Evolutionary conservation across 768 basidiomycete genomes (phyloP).

Genomic region (Lactifluus piperatus): DNA sequence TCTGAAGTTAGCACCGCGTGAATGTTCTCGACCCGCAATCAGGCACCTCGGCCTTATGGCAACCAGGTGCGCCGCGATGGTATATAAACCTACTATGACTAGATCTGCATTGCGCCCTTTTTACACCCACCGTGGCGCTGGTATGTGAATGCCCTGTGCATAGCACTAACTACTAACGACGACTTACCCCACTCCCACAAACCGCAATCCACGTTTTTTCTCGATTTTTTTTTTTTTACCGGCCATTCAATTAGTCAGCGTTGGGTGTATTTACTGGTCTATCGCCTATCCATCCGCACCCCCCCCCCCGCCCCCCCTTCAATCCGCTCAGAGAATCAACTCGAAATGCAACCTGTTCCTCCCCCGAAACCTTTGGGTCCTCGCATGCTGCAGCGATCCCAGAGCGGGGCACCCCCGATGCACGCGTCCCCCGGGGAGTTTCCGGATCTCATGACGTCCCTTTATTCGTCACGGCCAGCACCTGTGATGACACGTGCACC

Average conservation of each 20-base stretch:
- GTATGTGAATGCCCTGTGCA: too few species aligned
- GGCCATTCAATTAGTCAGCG: not conserved
- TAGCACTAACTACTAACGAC: too few species aligned
- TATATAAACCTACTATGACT: slow-evolving; percentile 12
- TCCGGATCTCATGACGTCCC: not conserved
- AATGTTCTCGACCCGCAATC: slow-evolving; percentile 14
- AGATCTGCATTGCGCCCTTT: not conserved
- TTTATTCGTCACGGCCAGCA: not conserved
- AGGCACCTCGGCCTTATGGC: slow-evolving; percentile 17
- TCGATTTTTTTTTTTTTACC: too few species aligned
- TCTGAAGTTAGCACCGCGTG: slow-evolving; percentile 15
- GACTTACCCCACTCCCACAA: too few species aligned
- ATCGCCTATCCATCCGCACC: not conserved
- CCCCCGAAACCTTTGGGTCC: slow-evolving; percentile 6
- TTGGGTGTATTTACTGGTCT: not conserved
- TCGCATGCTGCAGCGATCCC: slow-evolving; percentile 9
- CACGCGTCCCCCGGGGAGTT: not conserved
- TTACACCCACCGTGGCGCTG: not conserved
- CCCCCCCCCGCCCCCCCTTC: not conserved
- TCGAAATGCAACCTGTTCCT: not conserved
- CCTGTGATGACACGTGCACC: slow-evolving; percentile 1
- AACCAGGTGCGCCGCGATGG: not conserved
- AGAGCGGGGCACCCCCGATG: not conserved
- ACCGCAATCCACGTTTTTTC: too few species aligned
- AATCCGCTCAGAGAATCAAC: not conserved